These are phyloP conservation scores for Apiotrichum veenhuisii DNA, from an alignment of 1,284 basidiomycete genomes.

Conservation along the genomic window DNA sequence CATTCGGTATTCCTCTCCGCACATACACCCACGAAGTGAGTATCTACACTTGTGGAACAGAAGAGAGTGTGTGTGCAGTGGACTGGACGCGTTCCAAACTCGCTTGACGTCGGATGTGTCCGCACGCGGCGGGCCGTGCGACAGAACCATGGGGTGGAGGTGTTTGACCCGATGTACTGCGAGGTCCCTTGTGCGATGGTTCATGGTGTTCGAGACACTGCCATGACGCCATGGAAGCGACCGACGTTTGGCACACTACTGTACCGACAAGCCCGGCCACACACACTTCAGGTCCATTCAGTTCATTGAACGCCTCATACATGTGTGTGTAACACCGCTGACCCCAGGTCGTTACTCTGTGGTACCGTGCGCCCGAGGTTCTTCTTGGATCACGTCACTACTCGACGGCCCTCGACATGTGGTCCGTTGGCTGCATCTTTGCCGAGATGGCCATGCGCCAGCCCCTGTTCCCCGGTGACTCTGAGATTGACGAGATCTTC, in stretches of 20 bases:
- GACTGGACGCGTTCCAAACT: too few species aligned
- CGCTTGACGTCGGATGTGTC: too few species aligned
- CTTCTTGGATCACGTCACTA: constrained; percentile 95
- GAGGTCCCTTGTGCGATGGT: too few species aligned
- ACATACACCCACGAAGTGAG: constrained; percentile 91
- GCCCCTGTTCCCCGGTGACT: constrained; percentile 95
- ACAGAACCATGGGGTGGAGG: neutral
- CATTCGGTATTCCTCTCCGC: constrained; percentile 93
- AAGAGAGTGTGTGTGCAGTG: neutral
- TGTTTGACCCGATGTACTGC: too few species aligned
- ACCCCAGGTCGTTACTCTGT: constrained; percentile 86
- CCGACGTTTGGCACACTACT: too few species aligned
- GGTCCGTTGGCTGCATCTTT: constrained; percentile 99
- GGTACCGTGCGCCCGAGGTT: constrained; percentile 99
- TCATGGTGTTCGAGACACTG: too few species aligned
- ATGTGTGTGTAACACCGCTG: neutral
- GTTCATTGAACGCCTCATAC: too few species aligned
- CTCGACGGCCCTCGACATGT: constrained; percentile 97
- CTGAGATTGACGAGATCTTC: constrained; percentile 99
- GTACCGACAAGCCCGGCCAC: too few species aligned
- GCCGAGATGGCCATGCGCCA: constrained; percentile 79
- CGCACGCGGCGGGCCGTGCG: neutral
- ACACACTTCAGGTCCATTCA: too few species aligned
- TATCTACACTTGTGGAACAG: neutral
- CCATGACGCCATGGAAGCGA: too few species aligned